Evolutionary conservation across 345 rosid species (phyloP), one percentile per base, ranked within the genome.

Genomic region (Brassica cretica): DNA sequence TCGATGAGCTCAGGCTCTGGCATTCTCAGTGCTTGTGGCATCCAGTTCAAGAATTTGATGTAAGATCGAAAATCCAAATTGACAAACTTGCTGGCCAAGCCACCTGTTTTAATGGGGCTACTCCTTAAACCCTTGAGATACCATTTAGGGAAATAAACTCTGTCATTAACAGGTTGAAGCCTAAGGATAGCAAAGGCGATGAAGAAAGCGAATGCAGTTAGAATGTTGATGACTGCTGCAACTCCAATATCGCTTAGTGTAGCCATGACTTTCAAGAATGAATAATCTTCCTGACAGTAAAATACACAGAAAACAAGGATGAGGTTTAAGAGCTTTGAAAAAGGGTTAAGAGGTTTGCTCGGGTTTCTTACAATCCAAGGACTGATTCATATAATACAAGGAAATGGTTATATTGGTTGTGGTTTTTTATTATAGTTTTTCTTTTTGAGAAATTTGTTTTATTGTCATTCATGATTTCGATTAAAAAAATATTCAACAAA

Each of bases 101-200:
- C 88, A 49, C 95, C 91, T 0, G 80, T 29, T 8, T 80, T 69
- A 21, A 84, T 35, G 0, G 95, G 96, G 58, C 93, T 89, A 82
- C 78, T 78, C 82, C 98, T 87, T 71, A 92, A 73, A 5, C 97
- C 97, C 76, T 85, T 94, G 63, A 91, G 84, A 44, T 92, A 92
- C 97, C 97, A 92, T 88, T 94, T 94, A 2, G 98, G 91, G 77
- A 94, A 94, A 83, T 90, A 94, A 21, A 92, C 93, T 81, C 98
- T 88, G 21, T 92, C 98, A 10, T 94, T 94, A 58, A 90, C 85
- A 2, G 98, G 98, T 78, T 94, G 98, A 37, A 94, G 87, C 51
- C 97, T 84, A 16, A 94, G 87, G 2, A 92, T 46, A 3, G 98
- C 97, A 81, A 94, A 94, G 32, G 86, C 89, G 15, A 92, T 61